Evolutionary conservation across 441 rosid species (phyloP).

Genomic region (Aquilaria agallochum): DNA sequence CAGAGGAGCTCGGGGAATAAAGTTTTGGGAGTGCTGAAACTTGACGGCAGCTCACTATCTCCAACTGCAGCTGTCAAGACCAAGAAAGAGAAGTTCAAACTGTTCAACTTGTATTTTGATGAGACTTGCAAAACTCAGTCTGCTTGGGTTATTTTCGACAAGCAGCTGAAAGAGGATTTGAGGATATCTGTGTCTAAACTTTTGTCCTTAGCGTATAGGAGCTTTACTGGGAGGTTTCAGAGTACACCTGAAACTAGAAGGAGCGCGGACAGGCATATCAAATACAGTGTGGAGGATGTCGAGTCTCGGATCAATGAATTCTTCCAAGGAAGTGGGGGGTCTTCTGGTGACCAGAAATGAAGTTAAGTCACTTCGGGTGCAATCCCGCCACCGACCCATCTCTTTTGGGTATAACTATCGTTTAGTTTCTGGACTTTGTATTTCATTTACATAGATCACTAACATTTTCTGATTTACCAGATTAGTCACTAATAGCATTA

Average conservation of each 20-base stretch:
- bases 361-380: slow-evolving; percentile 21
- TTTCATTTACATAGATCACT: no score
- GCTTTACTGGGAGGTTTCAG: slow-evolving; percentile 44
- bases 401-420: neutral
- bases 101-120: slow-evolving; percentile 54
- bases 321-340: slow-evolving; percentile 46
- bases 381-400: neutral
- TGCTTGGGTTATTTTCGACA: slow-evolving; percentile 65
- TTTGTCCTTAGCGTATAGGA: slow-evolving; percentile 53
- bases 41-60: slow-evolving; percentile 34
- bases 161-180: slow-evolving; percentile 60
- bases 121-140: slow-evolving; percentile 54
- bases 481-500: no score
- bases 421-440: no score
- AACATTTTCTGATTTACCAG: no score
- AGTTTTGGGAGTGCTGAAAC: slow-evolving; percentile 51
- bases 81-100: slow-evolving; percentile 60
- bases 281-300: slow-evolving; percentile 47
- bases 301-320: slow-evolving; percentile 52
- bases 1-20: slow-evolving; percentile 79
- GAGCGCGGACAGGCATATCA: slow-evolving; percentile 45
- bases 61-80: slow-evolving; percentile 37
- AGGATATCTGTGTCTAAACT: slow-evolving; percentile 33
- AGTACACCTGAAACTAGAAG: slow-evolving; percentile 54
- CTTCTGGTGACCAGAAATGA: slow-evolving; percentile 53